Evolutionary conservation across 352 stramenopile genomes (phyloP).

Genomic region (Globisporangium heterothallicum): DNA sequence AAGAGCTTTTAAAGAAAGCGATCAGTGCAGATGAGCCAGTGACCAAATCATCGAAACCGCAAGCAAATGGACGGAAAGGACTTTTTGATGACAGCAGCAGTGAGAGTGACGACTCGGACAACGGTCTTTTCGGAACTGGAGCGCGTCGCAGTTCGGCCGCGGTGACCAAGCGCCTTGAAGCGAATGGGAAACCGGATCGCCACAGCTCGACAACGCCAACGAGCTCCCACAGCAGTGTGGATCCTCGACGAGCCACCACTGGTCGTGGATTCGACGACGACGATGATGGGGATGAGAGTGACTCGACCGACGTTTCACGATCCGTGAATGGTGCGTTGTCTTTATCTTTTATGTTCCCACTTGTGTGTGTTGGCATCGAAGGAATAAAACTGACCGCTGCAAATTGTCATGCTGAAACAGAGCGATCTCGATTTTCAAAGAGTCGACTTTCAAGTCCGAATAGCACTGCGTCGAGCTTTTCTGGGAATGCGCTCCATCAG

Average conservation of each 20-base stretch:
- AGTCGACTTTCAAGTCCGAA: not conserved
- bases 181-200: slow-evolving; percentile 10
- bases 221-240: slow-evolving; percentile 9
- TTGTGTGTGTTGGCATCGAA: no score
- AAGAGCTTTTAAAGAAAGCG: slow-evolving; percentile 66
- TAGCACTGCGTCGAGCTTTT: slow-evolving; percentile 5
- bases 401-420: not conserved
- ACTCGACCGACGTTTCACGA: slow-evolving; percentile 9
- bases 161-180: slow-evolving; percentile 7
- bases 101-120: slow-evolving; percentile 35
- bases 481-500: not conserved
- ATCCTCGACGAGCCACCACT: not conserved
- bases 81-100: slow-evolving; percentile 82
- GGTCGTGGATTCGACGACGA: slow-evolving; percentile 16
- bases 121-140: slow-evolving; percentile 38
- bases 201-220: slow-evolving; percentile 13
- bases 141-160: slow-evolving; percentile 16
- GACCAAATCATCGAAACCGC: slow-evolving; percentile 18
- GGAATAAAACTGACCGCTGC: not conserved
- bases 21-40: slow-evolving; percentile 25
- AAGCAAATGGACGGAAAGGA: slow-evolving; percentile 41
- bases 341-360: no score
- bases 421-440: no score
- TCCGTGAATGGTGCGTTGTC: slow-evolving; percentile 9
- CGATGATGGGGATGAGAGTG: slow-evolving; percentile 16